Evolutionary conservation across 2,329 filamentous ascomycete species (phyloP), one percentile per base, ranked within the genome.

Genomic region (Xylariaceae sp.): DNA sequence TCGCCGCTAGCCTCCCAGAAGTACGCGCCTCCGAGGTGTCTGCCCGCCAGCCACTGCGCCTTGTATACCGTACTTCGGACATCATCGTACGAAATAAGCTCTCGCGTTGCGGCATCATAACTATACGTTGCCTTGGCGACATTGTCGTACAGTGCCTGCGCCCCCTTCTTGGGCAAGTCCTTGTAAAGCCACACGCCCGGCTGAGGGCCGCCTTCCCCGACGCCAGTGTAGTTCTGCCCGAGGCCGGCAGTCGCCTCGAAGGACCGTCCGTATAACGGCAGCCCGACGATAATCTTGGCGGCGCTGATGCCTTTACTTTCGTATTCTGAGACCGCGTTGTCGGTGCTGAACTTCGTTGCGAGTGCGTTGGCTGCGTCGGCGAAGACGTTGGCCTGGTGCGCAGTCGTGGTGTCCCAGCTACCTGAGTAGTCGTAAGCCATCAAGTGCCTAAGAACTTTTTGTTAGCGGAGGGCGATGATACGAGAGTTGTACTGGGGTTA

Each of bases 1-100:
- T 94, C 88, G 11, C 79, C 82, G 50, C 79, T 85, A 9, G 79
- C 83, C 63, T 94, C 87, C 88, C 88, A 95, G 76, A 85, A 94
- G 71, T 93, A 87, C 0, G 78, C 82, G 11, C 88, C 88, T 1
- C 85, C 87, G 1, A 94, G 73, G 0, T 75, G 68, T 39, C 71
- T 69, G 17, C 66, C 54, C 51, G 69, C 66, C 49, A 93, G 72
- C 56, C 83, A 93, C 8, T 68, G 59, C 1, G 76, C 76, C 68
- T 93, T 94, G 49, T 66, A 57, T 19, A 59, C 60, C 1, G 77
- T 78, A 48, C 82, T 79, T 24, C 65, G 60, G 0, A 78, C 68
- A 3, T 75, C 85, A 53, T 86, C 82, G 54, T 87, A 93, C 18
- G 78, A 79, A 38, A 95, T 69, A 66, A 93, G 78, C 54, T 80